phyloP scores from a whole-genome alignment of 306 rosid species.

The Dalbergia cultrata region DNA sequence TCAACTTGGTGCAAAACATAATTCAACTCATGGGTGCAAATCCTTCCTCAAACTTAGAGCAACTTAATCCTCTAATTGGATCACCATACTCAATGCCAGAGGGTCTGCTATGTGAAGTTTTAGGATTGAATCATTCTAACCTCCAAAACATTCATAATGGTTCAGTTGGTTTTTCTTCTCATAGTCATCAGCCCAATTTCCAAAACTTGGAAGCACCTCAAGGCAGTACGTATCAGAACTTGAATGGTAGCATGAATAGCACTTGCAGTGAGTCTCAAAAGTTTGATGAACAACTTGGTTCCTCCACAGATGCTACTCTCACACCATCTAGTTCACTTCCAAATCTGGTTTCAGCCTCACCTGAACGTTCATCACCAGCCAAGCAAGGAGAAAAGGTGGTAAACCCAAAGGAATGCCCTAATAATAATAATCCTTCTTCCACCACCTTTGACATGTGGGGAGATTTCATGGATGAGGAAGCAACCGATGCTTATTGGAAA shows the following conservation, averaged over 20 bases:
- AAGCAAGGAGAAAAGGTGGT: slow-evolving; percentile 37
- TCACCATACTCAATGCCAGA: slow-evolving; percentile 46
- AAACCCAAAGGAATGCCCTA: slow-evolving; percentile 35
- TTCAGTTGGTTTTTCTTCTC: slow-evolving; percentile 46
- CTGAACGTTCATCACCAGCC: slow-evolving; percentile 41
- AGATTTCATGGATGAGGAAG: slow-evolving; percentile 60
- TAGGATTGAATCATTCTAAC: slow-evolving; percentile 45
- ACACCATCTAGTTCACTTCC: slow-evolving; percentile 56
- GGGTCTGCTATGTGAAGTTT: slow-evolving; percentile 33
- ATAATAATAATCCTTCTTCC: slow-evolving; percentile 23
- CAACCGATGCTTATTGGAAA: slow-evolving; percentile 65
- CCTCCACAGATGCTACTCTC: background rate
- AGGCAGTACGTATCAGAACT: background rate
- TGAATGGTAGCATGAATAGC: background rate
- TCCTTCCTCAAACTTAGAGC: slow-evolving; percentile 39
- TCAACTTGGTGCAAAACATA: slow-evolving; percentile 54
- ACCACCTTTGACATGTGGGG: slow-evolving; percentile 60
- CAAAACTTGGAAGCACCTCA: slow-evolving; percentile 46
- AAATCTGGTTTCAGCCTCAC: slow-evolving; percentile 59
- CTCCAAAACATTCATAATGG: slow-evolving; percentile 38
- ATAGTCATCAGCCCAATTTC: slow-evolving; percentile 29
- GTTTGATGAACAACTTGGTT: slow-evolving; percentile 29
- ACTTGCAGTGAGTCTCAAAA: slow-evolving; percentile 4
- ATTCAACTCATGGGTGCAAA: slow-evolving; percentile 46
- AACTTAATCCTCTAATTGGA: slow-evolving; percentile 41